These are phyloP conservation scores for Adansonia grandidieri DNA, from an alignment of 441 rosid species.

Conservation along the genomic window DNA sequence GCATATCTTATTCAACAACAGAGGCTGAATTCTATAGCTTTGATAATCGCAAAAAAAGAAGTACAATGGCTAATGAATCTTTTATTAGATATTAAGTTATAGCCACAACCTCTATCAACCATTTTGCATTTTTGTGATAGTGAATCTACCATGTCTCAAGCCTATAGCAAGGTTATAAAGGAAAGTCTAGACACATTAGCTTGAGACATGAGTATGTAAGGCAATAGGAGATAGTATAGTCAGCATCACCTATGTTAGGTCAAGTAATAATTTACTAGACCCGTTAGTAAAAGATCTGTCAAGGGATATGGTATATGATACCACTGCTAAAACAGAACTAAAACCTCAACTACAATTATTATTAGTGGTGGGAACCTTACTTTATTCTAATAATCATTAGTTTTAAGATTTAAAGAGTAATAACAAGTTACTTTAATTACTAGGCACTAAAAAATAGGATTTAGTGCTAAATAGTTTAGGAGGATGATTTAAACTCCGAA, in stretches of 20 bases:
- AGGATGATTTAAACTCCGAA: no score
- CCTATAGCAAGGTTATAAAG: neutral
- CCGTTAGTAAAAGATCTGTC: neutral
- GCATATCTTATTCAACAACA: neutral
- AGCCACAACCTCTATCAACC: neutral
- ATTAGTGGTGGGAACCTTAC: neutral
- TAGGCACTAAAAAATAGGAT: no score
- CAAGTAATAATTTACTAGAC: neutral
- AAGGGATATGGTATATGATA: neutral
- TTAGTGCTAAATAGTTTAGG: no score
- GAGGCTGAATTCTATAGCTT: neutral
- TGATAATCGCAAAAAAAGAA: no score
- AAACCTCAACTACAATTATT: neutral
- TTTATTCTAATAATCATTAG: neutral
- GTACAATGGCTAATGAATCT: neutral
- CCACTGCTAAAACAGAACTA: neutral
- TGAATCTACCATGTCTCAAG: neutral
- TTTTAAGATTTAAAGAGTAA: neutral
- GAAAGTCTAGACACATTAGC: neutral
- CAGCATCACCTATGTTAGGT: neutral
- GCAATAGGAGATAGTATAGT: no score
- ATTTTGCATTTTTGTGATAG: no score
- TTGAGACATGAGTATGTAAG: neutral
- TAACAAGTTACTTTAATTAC: neutral
- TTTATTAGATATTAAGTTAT: neutral